Evolutionary conservation across 352 stramenopile species (phyloP).

Genomic region (Pythium periplocum): DNA sequence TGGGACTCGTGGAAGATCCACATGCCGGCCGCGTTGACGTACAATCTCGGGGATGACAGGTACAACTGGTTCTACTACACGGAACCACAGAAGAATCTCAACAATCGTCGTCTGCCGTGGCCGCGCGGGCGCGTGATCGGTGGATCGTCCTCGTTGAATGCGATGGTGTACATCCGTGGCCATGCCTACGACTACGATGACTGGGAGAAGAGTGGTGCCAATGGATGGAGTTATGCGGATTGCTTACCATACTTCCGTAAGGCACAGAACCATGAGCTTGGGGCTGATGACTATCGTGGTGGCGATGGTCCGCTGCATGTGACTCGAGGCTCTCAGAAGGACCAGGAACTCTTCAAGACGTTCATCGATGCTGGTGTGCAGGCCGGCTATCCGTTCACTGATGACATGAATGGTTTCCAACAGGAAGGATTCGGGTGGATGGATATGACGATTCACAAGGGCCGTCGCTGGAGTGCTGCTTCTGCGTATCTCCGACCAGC

Average conservation of each 20-base stretch:
- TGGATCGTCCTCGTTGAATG: slow-evolving; percentile 86
- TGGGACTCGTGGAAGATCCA: slow-evolving; percentile 91
- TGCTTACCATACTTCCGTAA: slow-evolving; percentile 88
- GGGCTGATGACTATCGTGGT: slow-evolving; percentile 73
- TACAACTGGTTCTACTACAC: slow-evolving; percentile 90
- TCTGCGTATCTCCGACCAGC: slow-evolving; percentile 73
- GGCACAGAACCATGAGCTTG: slow-evolving; percentile 74
- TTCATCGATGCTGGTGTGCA: slow-evolving; percentile 86
- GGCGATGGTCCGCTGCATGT: slow-evolving; percentile 79
- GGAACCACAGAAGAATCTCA: slow-evolving; percentile 77
- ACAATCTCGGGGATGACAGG: slow-evolving; percentile 75
- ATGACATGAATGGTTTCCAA: slow-evolving; percentile 88
- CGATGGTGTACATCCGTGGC: slow-evolving; percentile 89
- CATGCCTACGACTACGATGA: slow-evolving; percentile 87
- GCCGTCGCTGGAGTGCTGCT: slow-evolving; percentile 72
- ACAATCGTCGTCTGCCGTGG: slow-evolving; percentile 77
- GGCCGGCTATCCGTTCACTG: slow-evolving; percentile 81
- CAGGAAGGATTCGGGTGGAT: slow-evolving; percentile 90
- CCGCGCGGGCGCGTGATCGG: slow-evolving; percentile 84
- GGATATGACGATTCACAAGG: slow-evolving; percentile 85
- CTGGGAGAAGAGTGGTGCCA: slow-evolving; percentile 66
- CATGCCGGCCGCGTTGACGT: slow-evolving; percentile 85
- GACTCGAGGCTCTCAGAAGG: slow-evolving; percentile 68
- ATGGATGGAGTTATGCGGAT: slow-evolving; percentile 84
- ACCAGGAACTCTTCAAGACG: slow-evolving; percentile 84